Evolutionary conservation across 169 alveolate species (phyloP).

Genomic region (Plasmodium gaboni): DNA sequence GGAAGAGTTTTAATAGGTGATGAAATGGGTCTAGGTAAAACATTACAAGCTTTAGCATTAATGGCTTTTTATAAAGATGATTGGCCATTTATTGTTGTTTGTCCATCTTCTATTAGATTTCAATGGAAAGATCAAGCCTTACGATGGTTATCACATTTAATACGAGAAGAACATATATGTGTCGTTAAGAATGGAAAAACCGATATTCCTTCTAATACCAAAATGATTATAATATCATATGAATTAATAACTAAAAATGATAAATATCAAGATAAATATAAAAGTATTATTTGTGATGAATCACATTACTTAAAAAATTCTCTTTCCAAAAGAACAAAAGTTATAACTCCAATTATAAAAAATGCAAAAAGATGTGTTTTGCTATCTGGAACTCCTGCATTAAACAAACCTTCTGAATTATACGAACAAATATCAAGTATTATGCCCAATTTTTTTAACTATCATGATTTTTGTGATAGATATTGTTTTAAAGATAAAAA

Average conservation of each 20-base stretch:
- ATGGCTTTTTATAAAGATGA: constrained; percentile 92
- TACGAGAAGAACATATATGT: constrained; percentile 80
- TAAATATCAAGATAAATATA: constrained; percentile 75
- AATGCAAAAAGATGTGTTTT: constrained; percentile 91
- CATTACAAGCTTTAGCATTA: constrained; percentile 96
- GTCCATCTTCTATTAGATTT: constrained; percentile 95
- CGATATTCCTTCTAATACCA: constrained; percentile 18
- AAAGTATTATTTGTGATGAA: constrained; percentile 95
- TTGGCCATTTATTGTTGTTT: constrained; percentile 96
- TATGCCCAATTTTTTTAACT: constrained; percentile 83
- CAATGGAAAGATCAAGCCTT: constrained; percentile 95
- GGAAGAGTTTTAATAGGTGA: constrained; percentile 97
- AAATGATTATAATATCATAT: constrained; percentile 86
- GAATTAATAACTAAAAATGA: constrained; percentile 85
- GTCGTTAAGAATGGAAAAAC: constrained; percentile 82
- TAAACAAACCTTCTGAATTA: constrained; percentile 94
- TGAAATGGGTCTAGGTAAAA: constrained; percentile 99
- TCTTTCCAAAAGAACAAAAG: constrained; percentile 93
- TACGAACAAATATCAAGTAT: constrained; percentile 91
- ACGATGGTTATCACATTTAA: constrained; percentile 92
- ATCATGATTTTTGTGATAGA: constrained; percentile 84
- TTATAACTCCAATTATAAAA: constrained; percentile 92
- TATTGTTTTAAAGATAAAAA: constrained; percentile 84
- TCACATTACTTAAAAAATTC: constrained; percentile 96
- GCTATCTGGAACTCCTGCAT: constrained; percentile 96